phyloP scores from a whole-genome alignment of 2,329 filamentous ascomycete species.

The Aspergillus bombycis region DNA sequence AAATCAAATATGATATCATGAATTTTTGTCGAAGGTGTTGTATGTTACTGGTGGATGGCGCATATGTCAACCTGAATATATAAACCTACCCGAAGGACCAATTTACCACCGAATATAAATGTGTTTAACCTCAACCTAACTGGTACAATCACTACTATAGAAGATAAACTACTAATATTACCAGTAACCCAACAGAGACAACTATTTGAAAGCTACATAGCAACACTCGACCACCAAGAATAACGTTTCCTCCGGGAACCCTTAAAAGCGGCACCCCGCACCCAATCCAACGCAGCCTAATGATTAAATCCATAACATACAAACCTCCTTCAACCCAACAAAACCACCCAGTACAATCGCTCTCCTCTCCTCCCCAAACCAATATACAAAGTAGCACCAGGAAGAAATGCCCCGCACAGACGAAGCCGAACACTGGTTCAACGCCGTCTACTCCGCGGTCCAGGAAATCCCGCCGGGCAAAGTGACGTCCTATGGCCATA shows the following conservation, averaged over 20 bases:
- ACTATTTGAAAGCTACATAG: too few species aligned
- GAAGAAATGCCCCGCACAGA: slow-evolving; percentile 48
- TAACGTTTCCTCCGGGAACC: not conserved
- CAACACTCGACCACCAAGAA: not conserved
- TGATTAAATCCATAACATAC: not conserved
- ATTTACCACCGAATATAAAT: too few species aligned
- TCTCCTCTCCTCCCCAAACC: not conserved
- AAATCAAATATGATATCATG: too few species aligned
- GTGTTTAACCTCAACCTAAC: too few species aligned
- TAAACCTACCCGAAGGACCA: too few species aligned
- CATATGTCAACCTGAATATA: too few species aligned
- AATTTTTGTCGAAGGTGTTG: too few species aligned
- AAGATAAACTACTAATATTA: not conserved
- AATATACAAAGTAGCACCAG: not conserved
- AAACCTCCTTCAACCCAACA: not conserved
- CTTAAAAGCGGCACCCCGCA: not conserved
- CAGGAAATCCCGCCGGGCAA: slow-evolving; percentile 81
- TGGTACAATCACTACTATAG: not conserved
- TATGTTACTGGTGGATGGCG: too few species aligned
- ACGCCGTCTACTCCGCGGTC: slow-evolving; percentile 77
- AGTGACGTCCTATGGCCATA: slow-evolving; percentile 84
- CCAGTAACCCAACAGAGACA: not conserved
- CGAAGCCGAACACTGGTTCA: slow-evolving; percentile 54
- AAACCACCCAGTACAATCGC: not conserved
- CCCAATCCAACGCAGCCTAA: not conserved